phyloP scores from a whole-genome alignment of 176 grass and related monocot species.

The Hsuehochloa calcarea region DNA sequence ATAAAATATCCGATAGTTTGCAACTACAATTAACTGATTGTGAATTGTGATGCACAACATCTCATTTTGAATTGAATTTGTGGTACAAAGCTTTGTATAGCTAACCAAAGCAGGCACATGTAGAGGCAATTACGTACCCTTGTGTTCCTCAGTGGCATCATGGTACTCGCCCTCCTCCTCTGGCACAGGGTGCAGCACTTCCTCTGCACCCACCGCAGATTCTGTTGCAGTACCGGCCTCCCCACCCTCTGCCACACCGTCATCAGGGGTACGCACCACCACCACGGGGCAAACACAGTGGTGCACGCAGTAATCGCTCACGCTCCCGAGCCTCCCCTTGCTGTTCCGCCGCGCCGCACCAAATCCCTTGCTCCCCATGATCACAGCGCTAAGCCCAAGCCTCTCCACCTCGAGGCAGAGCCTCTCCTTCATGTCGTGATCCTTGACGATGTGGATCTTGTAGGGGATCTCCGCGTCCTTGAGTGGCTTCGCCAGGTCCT shows the following conservation, averaged over 20 bases:
- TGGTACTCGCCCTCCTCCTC: constrained; percentile 88
- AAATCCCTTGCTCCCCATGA: constrained; percentile 97
- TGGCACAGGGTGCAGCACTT: constrained; percentile 65
- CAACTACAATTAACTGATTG: not conserved
- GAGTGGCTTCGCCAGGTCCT: constrained; percentile 73
- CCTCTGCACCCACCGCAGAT: constrained; percentile 9
- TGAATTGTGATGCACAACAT: not conserved
- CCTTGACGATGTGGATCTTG: constrained; percentile 93
- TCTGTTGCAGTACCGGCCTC: not conserved
- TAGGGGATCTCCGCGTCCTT: constrained; percentile 70
- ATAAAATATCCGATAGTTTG: not conserved
- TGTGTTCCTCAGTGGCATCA: constrained; percentile 70
- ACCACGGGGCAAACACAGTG: constrained; percentile 95
- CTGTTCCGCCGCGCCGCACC: constrained; percentile 57
- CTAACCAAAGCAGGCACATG: constrained; percentile 7
- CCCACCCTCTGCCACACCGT: constrained; percentile 35
- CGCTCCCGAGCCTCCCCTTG: constrained; percentile 87
- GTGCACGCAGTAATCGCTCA: constrained; percentile 96
- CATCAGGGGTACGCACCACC: constrained; percentile 74
- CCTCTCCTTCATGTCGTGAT: constrained; percentile 98
- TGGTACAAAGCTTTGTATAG: not conserved
- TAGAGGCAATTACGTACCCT: constrained; percentile 47
- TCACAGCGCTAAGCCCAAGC: constrained; percentile 78
- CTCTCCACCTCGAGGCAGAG: constrained; percentile 98
- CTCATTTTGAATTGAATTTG: not conserved